A percentile compares a stretch with the other conserved stretches of the same genome.
phyloP scores from a whole-genome alignment of 179 eudicot species.

The Amaranthus tricolor region DNA sequence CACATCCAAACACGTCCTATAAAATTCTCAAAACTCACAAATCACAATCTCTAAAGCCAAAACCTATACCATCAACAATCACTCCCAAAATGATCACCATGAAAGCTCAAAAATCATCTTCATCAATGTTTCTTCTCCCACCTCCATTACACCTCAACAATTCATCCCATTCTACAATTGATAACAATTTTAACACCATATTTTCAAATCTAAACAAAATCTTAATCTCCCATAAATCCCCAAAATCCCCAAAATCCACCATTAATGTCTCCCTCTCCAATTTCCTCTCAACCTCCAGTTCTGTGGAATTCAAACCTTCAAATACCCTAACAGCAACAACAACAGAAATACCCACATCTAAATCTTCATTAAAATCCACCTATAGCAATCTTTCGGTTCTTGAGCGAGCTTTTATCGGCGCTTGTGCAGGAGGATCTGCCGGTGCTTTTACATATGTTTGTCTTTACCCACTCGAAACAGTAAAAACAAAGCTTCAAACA shows the following conservation, averaged over 20 bases:
- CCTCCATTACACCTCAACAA: slow-evolving; percentile 8
- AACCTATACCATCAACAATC: not conserved
- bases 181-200: slow-evolving; percentile 39
- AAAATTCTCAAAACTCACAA: no score
- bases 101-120: slow-evolving; percentile 31
- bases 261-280: slow-evolving; percentile 22
- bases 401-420: slow-evolving; percentile 75
- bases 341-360: slow-evolving; percentile 28
- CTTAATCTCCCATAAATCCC: slow-evolving; percentile 33
- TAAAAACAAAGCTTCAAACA: slow-evolving; percentile 86
- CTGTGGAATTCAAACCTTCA: slow-evolving; percentile 34
- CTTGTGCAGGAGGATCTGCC: slow-evolving; percentile 73
- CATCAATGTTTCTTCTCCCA: slow-evolving; percentile 33
- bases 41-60: not conserved
- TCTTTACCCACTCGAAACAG: slow-evolving; percentile 77
- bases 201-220: slow-evolving; percentile 56
- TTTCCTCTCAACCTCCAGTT: slow-evolving; percentile 51
- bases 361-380: slow-evolving; percentile 39
- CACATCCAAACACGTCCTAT: not conserved
- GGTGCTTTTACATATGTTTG: slow-evolving; percentile 83
- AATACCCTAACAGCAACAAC: slow-evolving; percentile 21
- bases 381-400: slow-evolving; percentile 50
- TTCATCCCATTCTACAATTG: slow-evolving; percentile 14
- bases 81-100: slow-evolving; percentile 10
- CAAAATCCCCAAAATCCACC: slow-evolving; percentile 10